These are phyloP conservation scores for Maudiozyma bulderi DNA, from an alignment of 805 yeast species.

Conservation along the genomic window DNA sequence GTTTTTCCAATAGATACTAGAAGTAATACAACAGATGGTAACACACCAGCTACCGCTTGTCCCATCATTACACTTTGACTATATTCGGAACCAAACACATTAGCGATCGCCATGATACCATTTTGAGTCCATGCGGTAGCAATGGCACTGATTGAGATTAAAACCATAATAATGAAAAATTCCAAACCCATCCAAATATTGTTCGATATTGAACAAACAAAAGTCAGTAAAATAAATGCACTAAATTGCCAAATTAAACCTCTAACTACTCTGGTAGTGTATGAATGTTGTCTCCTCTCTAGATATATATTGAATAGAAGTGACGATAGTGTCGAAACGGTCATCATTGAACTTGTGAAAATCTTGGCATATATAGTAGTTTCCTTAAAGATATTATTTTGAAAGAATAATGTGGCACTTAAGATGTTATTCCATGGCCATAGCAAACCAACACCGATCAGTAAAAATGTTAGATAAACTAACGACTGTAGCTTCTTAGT, in stretches of 20 bases:
- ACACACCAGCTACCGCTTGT: conserved; percentile 87
- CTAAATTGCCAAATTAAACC: conserved; percentile 53
- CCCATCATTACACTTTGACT: conserved; percentile 93
- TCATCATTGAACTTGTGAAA: conserved; percentile 82
- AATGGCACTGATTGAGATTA: conserved; percentile 55
- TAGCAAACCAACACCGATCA: conserved; percentile 67
- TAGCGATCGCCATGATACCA: conserved; percentile 81
- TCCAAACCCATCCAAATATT: conserved; percentile 13
- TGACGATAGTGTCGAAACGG: conserved; percentile 64
- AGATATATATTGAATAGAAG: conserved; percentile 49
- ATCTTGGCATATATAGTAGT: conserved; percentile 42
- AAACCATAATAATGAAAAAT: conserved; percentile 46
- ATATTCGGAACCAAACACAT: conserved; percentile 61
- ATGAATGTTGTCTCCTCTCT: conserved; percentile 54
- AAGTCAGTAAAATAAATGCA: conserved; percentile 48
- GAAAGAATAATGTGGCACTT: conserved; percentile 76
- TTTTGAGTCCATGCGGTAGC: conserved; percentile 83
- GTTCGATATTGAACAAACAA: conserved; percentile 19
- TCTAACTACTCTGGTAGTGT: conserved; percentile 42
- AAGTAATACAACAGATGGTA: conserved; percentile 54
- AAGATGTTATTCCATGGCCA: conserved; percentile 98
- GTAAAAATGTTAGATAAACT: conserved; percentile 48
- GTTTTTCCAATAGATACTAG: conserved; percentile 37
- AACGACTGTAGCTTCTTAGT: conserved; percentile 13
- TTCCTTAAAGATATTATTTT: conserved; percentile 42